Conservation (phyloP, 805 yeast genomes). For the Pichia eremophila region DNA sequence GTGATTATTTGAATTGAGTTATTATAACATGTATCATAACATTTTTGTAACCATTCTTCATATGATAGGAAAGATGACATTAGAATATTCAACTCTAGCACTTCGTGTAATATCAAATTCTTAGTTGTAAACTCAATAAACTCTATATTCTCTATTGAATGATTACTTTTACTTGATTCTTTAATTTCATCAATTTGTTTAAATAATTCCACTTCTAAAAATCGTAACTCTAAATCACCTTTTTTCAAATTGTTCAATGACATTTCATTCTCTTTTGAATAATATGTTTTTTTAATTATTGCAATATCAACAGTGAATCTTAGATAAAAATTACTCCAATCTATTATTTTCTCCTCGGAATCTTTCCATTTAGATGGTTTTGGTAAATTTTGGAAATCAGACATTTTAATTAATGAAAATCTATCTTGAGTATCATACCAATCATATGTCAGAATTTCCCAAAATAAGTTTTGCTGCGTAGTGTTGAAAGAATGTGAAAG, state of each 20-base stretch:
- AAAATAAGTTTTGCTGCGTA: slow-evolving; percentile 15
- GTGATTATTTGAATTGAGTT: slow-evolving; percentile 15
- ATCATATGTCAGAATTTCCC: slow-evolving; percentile 24
- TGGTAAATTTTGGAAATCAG: slow-evolving; percentile 18
- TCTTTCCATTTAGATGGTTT: slow-evolving; percentile 18
- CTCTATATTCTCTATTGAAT: slow-evolving; percentile 8
- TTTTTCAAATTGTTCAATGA: slow-evolving; percentile 13
- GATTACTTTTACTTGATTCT: slow-evolving; percentile 4
- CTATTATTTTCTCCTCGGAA: slow-evolving; percentile 5
- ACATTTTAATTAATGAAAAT: slow-evolving; percentile 14
- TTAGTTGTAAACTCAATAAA: slow-evolving; percentile 14
- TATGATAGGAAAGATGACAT: slow-evolving; percentile 21
- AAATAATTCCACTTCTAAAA: slow-evolving; percentile 15
- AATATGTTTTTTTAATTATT: slow-evolving; percentile 19
- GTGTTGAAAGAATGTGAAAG: slow-evolving; percentile 12
- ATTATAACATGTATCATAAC: slow-evolving; percentile 16
- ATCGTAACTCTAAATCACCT: slow-evolving; percentile 21
- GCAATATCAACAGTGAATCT: slow-evolving; percentile 17
- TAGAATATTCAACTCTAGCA: slow-evolving; percentile 22
- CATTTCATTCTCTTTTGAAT: slow-evolving; percentile 16
- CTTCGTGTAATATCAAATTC: slow-evolving; percentile 15
- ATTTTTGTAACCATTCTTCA: slow-evolving; percentile 16
- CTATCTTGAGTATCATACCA: slow-evolving; percentile 26
- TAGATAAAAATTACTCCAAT: slow-evolving; percentile 19
- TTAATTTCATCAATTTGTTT: slow-evolving; percentile 14